Percentiles rank a stretch among this genome's conserved stretches.
phyloP scores from a whole-genome alignment of 108 stramenopile species.

The Pseudonitzschia delicatissima region DNA sequence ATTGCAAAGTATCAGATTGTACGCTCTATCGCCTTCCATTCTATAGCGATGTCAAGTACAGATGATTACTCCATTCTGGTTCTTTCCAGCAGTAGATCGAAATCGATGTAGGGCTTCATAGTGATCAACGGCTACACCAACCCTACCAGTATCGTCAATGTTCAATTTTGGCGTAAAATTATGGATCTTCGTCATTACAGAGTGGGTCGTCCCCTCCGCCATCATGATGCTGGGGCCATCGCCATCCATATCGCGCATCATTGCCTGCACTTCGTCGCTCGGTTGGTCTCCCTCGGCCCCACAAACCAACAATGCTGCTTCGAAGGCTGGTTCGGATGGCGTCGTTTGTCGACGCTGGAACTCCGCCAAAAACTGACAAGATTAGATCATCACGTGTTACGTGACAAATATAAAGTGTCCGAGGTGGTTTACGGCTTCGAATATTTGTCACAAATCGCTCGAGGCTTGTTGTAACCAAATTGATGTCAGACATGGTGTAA shows the following conservation, averaged over 20 bases:
- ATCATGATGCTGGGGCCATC: conserved; percentile 74
- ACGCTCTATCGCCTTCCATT: background rate
- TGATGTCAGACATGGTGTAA: conserved; percentile 80
- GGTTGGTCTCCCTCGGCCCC: conserved; percentile 72
- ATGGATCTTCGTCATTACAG: conserved; percentile 76
- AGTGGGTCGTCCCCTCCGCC: conserved; percentile 59
- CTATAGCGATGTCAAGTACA: background rate
- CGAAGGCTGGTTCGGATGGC: conserved; percentile 35
- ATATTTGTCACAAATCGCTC: conserved; percentile 87
- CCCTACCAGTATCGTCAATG: conserved; percentile 80
- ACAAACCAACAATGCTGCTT: conserved; percentile 82
- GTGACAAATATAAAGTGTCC: conserved; percentile 94
- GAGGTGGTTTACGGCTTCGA: conserved; percentile 46
- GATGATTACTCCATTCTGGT: conserved; percentile 11
- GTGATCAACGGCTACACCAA: conserved; percentile 82
- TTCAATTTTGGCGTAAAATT: conserved; percentile 90
- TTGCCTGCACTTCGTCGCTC: conserved; percentile 56
- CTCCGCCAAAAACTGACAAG: conserved; percentile 87
- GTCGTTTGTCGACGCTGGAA: conserved; percentile 53
- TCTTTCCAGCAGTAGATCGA: conserved; percentile 65
- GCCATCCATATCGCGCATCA: conserved; percentile 45
- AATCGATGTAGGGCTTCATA: conserved; percentile 92
- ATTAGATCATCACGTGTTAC: conserved; percentile 88
- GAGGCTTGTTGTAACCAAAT: conserved; percentile 87
- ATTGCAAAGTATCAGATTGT: background rate